Evolutionary conservation across 177 flowering plant species (phyloP), one percentile per base, ranked within the genome.

Genomic region (Vitis hybrid): DNA sequence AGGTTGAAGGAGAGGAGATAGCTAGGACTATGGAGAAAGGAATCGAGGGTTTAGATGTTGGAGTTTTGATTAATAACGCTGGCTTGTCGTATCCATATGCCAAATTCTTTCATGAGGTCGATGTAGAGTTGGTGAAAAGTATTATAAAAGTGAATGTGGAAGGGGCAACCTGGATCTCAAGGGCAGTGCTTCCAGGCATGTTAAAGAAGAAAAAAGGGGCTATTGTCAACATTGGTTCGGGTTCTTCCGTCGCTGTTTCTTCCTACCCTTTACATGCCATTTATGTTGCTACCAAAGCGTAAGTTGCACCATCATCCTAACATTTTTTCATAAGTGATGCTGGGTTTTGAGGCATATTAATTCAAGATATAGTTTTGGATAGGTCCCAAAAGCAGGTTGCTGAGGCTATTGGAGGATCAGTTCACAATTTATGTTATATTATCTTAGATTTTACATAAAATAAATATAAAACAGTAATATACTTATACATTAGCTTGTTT

Each of bases 251-350:
- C 19, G 75, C 55, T 11, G 51, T 82, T 20, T 72, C 84, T 51
- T 82, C 85, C 7, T 68, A 65, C 65, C 85, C 85, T 31, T 73
- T 84, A 0, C 78, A 75, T 20, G 48, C 85, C n/a, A 62, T 82
- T 59, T 84, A 84, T 65, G 84, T 81, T 22, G 84, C 87, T 14
- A 71, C 87, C 2, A 84, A 84, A 77, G 82, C 84, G 87, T 84
- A 72, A 77, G 84, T 19, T 22, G 26, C 26, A 22, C 2, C 26
- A 22, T 22, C 26, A 22, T 22, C 26, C 26, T 22, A 22, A 22
- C 26, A 22, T 22, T 22, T 22, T 0, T 22, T 22, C 26, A 22
- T 22, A 0, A 22, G 26, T 22, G 26, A 22, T 22, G 26, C 26
- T 22, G 26, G 26, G 26, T 22, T 22, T 22, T 22, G 1, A 22